A percentile compares a stretch with the other conserved stretches of the same genome.
Conservation (phyloP, 1,139 yeast genomes). For the Debaryomyces coudertii region DNA sequence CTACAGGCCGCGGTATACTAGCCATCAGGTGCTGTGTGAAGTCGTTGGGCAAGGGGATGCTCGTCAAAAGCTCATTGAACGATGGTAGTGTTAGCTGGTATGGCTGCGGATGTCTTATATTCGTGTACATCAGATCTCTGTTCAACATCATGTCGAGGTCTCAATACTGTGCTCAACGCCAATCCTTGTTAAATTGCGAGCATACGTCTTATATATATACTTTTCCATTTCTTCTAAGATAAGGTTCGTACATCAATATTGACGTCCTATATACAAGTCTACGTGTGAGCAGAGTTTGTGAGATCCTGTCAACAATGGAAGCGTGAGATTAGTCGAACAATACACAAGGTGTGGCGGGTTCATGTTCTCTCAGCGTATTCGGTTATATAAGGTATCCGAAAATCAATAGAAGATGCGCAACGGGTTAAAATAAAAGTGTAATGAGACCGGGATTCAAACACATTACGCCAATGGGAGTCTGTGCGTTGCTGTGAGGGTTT, state of each 20-base stretch:
- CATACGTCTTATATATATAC: constrained; percentile 2
- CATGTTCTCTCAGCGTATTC: constrained; percentile 2
- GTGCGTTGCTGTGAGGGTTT: not conserved
- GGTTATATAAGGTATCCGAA: constrained; percentile 1
- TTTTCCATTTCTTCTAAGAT: constrained; percentile 1
- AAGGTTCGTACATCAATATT: constrained; percentile 1
- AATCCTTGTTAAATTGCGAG: not conserved
- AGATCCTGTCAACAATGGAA: constrained; percentile 3
- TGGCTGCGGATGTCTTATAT: constrained; percentile 13
- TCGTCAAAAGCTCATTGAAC: constrained; percentile 40
- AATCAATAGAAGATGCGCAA: not conserved
- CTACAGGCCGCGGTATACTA: constrained; percentile 12
- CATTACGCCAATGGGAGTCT: not conserved
- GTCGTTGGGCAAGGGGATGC: constrained; percentile 39
- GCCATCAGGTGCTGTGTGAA: constrained; percentile 17
- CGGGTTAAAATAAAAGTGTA: not conserved
- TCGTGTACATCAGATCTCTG: constrained; percentile 10
- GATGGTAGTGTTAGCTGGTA: constrained; percentile 33
- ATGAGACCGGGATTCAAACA: not conserved
- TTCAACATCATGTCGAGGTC: constrained; percentile 1
- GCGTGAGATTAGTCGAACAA: not conserved
- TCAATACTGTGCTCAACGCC: not conserved
- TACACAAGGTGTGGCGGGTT: constrained; percentile 3
- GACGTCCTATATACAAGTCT: not conserved
- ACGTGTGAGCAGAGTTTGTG: not conserved